phyloP scores from a whole-genome alignment of 345 rosid genomes.

The Populus tremula region DNA sequence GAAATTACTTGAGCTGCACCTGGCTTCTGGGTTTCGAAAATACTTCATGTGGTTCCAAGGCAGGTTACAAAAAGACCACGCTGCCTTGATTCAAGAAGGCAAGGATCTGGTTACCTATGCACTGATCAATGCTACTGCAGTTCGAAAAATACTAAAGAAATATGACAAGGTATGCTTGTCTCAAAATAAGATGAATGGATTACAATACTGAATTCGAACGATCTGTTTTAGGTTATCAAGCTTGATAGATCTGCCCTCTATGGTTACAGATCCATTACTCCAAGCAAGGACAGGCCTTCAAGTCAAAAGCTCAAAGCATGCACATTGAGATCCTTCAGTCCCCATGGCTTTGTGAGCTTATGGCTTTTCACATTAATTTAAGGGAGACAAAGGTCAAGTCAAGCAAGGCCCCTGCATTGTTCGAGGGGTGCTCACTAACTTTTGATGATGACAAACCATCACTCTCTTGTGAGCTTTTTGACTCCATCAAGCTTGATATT shows the following conservation, averaged over 20 bases:
- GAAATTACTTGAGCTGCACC: constrained; percentile 80
- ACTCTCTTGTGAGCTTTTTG: constrained; percentile 73
- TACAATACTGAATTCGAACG: background rate
- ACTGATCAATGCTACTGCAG: constrained; percentile 72
- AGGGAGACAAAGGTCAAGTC: constrained; percentile 52
- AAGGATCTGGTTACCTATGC: constrained; percentile 83
- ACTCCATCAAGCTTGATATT: constrained; percentile 72
- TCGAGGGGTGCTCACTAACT: constrained; percentile 59
- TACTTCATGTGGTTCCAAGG: constrained; percentile 73
- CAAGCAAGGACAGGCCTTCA: constrained; percentile 90
- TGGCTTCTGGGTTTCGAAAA: constrained; percentile 73
- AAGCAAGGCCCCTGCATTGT: constrained; percentile 45
- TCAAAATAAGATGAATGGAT: background rate
- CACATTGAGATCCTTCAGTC: constrained; percentile 88
- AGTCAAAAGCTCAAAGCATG: constrained; percentile 78
- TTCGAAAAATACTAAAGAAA: constrained; percentile 87
- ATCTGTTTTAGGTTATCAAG: background rate
- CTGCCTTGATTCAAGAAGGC: constrained; percentile 71
- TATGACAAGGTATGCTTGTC: constrained; percentile 68
- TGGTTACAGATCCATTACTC: constrained; percentile 72
- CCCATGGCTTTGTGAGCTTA: constrained; percentile 91
- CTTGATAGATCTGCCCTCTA: background rate
- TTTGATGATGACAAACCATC: constrained; percentile 68
- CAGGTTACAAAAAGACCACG: constrained; percentile 45
- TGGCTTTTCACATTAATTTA: constrained; percentile 84